Evolutionary conservation across 2,329 filamentous ascomycete species (phyloP), one percentile per base, ranked within the genome.

Genomic region (Aspergillus calidoustus): DNA sequence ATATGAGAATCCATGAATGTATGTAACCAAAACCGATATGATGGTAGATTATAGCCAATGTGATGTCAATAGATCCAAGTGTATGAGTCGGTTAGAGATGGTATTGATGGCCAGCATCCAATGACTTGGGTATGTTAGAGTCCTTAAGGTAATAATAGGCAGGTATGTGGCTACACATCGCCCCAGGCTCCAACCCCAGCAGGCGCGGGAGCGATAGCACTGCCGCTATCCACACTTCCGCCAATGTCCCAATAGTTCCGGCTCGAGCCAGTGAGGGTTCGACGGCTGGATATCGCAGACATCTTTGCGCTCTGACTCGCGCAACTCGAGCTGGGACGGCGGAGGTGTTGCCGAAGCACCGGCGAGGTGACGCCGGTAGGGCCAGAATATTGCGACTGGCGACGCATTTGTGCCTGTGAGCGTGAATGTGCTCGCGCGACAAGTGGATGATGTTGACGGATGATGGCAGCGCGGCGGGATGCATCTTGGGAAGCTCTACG

Each of bases 181-280:
- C 91, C 91, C 91, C 91, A 95, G 68, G 86, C 89, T 17, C 91
- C 91, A 82, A 91, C 86, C 1, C 88, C 89, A 44, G 85, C 86
- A 71, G 91, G 86, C 66, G 89, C 81, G 57, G 88, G 89, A 2
- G 86, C 87, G 74, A 91, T 86, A 64, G 89, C 82, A 66, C 89
- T 91, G 3, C 90, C 90, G 59, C 91, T 93, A 2, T 91, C 91
- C 25, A 92, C 85, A 69, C 88, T 93, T 6, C 88, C 91, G 28
- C 92, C 92, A 66, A 97, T 87, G 75, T 97, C 93, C 93, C 93
- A 97, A 76, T 96, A 97, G 74, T 96, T 92, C 57, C 92, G 82
- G 50, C 89, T 91, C 49, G 91, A 93, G 38, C 87, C 85, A 4
- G 79, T 79, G 59, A 82, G 67, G 0, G 77, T 79, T 56, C 85